Evolutionary conservation across 768 basidiomycete genomes (phyloP).

Genomic region (Suillus subluteus): DNA sequence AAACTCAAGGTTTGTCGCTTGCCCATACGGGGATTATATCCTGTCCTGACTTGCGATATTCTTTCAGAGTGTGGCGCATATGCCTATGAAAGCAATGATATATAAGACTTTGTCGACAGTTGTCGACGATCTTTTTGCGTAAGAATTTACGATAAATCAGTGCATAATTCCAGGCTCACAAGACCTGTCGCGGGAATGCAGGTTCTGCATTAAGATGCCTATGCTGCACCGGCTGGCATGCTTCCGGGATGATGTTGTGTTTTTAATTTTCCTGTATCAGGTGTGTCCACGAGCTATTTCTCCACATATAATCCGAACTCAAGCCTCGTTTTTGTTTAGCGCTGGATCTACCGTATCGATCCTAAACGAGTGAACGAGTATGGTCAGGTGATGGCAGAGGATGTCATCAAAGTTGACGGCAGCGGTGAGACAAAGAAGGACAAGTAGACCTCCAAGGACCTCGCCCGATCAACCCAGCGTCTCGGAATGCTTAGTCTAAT

Average conservation of each 20-base stretch:
- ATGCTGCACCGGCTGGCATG: slow-evolving; percentile 89
- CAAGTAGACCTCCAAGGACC: slow-evolving; percentile 36
- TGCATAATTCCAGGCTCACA: slow-evolving; percentile 14
- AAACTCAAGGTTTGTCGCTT: slow-evolving; percentile 76
- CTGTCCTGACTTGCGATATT: slow-evolving; percentile 11
- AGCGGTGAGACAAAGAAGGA: slow-evolving; percentile 60
- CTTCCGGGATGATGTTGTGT: slow-evolving; percentile 90
- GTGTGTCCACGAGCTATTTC: slow-evolving; percentile 43
- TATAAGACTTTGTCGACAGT: slow-evolving; percentile 91
- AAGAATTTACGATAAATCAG: slow-evolving; percentile 34
- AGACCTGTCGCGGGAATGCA: slow-evolving; percentile 34
- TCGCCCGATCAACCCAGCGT: not conserved
- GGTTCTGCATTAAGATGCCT: slow-evolving; percentile 97
- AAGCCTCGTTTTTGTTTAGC: slow-evolving; percentile 47
- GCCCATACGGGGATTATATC: slow-evolving; percentile 16
- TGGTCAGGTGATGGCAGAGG: slow-evolving; percentile 75
- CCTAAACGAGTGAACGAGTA: slow-evolving; percentile 95
- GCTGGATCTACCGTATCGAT: slow-evolving; percentile 98
- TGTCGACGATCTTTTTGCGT: slow-evolving; percentile 93
- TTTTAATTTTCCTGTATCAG: slow-evolving; percentile 92
- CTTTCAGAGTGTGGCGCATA: slow-evolving; percentile 87
- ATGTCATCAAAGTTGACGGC: slow-evolving; percentile 44
- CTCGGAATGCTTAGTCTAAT: not conserved
- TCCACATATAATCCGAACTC: slow-evolving; percentile 16
- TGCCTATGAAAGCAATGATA: slow-evolving; percentile 99